Conservation (phyloP, 179 eudicot genomes). For the Vitellaria paradoxa region DNA sequence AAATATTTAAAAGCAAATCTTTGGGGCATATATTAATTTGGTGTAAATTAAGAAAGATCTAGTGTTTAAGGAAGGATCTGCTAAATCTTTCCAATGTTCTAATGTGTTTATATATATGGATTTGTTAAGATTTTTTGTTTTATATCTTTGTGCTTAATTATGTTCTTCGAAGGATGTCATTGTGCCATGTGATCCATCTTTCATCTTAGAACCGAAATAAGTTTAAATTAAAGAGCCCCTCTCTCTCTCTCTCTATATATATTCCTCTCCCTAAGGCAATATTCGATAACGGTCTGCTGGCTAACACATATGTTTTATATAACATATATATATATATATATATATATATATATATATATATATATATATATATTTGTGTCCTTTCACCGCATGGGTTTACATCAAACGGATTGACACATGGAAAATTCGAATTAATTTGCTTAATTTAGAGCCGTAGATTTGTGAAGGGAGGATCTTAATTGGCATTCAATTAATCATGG, state of each 20-base stretch:
- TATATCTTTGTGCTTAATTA: not conserved
- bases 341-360: not conserved
- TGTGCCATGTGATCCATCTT: too few species aligned
- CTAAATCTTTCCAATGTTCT: constrained; percentile 19
- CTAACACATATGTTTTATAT: too few species aligned
- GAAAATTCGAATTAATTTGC: not conserved
- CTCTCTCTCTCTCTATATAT: too few species aligned
- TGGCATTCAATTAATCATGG: not conserved
- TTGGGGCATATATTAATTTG: not conserved
- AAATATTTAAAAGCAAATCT: constrained; percentile 22
- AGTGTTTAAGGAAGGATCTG: constrained; percentile 7
- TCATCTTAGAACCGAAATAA: too few species aligned
- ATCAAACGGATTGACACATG: not conserved
- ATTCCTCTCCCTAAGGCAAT: too few species aligned
- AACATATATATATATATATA: too few species aligned
- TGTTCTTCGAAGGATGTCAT: too few species aligned
- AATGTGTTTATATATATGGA: constrained; percentile 12
- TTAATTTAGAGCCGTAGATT: too few species aligned
- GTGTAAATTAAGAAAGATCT: not conserved
- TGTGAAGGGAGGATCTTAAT: too few species aligned
- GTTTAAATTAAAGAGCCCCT: too few species aligned
- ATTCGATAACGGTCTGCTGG: too few species aligned
- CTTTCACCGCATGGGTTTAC: not conserved
- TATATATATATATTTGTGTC: too few species aligned
- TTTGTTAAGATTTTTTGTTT: not conserved